Base-by-base conservation (phyloP, 2,329 filamentous ascomycete genomes). In the Trichoderma harzianum region DNA sequence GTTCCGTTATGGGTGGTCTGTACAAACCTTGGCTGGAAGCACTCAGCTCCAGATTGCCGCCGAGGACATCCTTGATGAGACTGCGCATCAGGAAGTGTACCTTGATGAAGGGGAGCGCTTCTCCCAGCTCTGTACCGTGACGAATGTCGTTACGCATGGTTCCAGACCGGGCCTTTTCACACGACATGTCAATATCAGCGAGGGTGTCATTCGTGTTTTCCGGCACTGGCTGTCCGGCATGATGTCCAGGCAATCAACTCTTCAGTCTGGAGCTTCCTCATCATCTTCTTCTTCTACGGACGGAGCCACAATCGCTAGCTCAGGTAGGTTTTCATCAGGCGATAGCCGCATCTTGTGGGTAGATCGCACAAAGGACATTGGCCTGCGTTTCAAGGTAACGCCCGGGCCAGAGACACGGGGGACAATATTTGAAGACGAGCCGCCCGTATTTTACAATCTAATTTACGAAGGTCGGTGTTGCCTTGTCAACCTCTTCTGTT, bases 71-170 rank as follows among this genome's bases (percentile, higher is more conserved):
- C 18, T 62, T n/a, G 71, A 72, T 16, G 71, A 73, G 55, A n/a
- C 69, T 43, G 47, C 72, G 62, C n/a, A 73, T 61, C 74, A 75
- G 72, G 76, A 78, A 34, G 78, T 95, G 55, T 84, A 85, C 60
- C 83, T 96, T 1, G 93, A 95, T 74, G 86, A 87, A 1, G 86
- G 89, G 73, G 92, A 94, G 80, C 82, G 90, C 21, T 95, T 95
- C 78, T 90, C 91, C 1, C 93, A 96, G 80, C 85, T 96, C 12
- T 92, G 91, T 78, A 87, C 89, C 6, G 84, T 89, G 28, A 88
- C 88, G 8, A 93, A 90, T 76, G 80, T 97, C 47, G 90, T 93
- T 73, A 91, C 91, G 78, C 83, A 89, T 34, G 88, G 90, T 1
- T 86, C 89, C 1, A 85, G 84, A 32, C 85, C 84, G 26, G 90